A percentile compares a stretch with the other conserved stretches of the same genome.
Conservation (phyloP, 192 early-diverging fungal genomes). For the Coemansia umbellata region DNA sequence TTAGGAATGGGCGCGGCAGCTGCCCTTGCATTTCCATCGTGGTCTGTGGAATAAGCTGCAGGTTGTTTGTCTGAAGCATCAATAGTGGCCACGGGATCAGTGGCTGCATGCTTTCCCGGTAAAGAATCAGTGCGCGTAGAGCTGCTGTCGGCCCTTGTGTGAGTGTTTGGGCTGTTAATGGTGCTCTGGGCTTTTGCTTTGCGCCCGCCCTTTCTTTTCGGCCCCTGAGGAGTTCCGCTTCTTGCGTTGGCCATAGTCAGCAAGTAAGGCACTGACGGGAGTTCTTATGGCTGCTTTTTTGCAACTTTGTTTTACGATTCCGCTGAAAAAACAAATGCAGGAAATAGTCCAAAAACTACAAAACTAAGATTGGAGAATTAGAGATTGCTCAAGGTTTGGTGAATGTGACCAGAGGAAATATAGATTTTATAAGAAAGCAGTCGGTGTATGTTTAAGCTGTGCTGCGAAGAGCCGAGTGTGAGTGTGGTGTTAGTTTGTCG, state of each 20-base stretch:
- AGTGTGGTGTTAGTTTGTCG: too few species aligned
- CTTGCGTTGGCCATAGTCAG: conserved; percentile 29
- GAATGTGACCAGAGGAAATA: too few species aligned
- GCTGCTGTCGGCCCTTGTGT: neutral
- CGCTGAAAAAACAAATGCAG: too few species aligned
- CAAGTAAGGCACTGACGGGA: too few species aligned
- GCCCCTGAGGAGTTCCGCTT: conserved; percentile 10
- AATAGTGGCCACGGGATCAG: neutral
- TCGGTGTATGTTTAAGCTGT: too few species aligned
- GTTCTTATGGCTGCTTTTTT: too few species aligned
- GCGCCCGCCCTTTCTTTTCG: conserved; percentile 12
- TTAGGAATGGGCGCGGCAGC: conserved; percentile 4
- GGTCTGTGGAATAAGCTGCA: neutral
- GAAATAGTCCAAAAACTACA: too few species aligned
- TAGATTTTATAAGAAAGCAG: too few species aligned
- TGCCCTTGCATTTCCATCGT: neutral
- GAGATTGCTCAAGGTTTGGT: too few species aligned
- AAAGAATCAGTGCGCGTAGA: neutral
- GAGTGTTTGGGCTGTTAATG: conserved; percentile 3
- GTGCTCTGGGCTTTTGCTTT: neutral
- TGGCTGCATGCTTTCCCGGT: neutral
- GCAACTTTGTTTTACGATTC: too few species aligned
- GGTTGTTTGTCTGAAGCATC: neutral
- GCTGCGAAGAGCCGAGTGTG: too few species aligned
- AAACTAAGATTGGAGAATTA: too few species aligned